A percentile compares a stretch with the other conserved stretches of the same genome.
Evolutionary conservation across 179 eudicot species (phyloP).

Genomic region (Beta corolliflora): DNA sequence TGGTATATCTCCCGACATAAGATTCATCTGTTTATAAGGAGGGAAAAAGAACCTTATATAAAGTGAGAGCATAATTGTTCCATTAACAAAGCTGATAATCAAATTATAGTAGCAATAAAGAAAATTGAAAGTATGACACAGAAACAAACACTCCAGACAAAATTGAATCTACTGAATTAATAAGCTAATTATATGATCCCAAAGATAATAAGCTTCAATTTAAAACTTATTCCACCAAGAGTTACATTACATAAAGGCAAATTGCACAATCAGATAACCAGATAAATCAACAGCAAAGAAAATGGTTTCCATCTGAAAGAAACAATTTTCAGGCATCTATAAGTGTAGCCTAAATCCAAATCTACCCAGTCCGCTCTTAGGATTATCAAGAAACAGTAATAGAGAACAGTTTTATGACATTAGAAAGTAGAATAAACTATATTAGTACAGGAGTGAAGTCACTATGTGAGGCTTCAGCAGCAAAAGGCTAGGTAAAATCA

Average conservation of each 20-base stretch:
- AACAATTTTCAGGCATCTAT: too few species aligned
- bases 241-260: background rate
- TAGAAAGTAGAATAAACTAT: too few species aligned
- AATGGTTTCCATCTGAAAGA: too few species aligned
- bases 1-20: slow-evolving; percentile 79
- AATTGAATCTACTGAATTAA: background rate
- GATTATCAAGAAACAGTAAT: too few species aligned
- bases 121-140: background rate
- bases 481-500: background rate
- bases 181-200: background rate
- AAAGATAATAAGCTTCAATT: background rate
- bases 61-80: background rate
- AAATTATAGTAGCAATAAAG: background rate
- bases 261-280: background rate
- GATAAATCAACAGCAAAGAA: too few species aligned
- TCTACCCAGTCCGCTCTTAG: too few species aligned
- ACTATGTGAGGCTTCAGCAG: background rate
- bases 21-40: slow-evolving; percentile 63
- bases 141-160: background rate
- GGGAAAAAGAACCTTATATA: background rate
- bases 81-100: background rate
- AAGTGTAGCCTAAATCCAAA: too few species aligned
- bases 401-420: too few species aligned
- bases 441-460: too few species aligned
- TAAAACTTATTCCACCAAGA: background rate